Conservation (phyloP, 345 rosid species). For the Atalantia buxifolia region DNA sequence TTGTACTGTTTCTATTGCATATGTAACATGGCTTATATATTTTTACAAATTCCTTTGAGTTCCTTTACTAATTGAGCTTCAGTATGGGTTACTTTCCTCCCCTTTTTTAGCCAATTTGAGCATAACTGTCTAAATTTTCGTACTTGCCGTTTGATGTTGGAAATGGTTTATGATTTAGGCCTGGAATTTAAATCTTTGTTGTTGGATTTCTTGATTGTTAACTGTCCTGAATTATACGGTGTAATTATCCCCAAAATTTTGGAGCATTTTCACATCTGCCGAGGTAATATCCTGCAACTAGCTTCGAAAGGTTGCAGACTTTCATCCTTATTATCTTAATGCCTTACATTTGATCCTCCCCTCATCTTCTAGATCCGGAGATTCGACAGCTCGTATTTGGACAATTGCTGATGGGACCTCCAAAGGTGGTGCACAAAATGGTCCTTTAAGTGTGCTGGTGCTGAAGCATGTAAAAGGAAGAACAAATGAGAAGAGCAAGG, state of each 20-base stretch:
- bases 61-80: background rate
- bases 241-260: background rate
- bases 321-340: background rate
- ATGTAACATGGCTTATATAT: background rate
- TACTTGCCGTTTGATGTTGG: background rate
- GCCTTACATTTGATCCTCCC: constrained; percentile 2
- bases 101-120: too few relatives aligned
- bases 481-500: constrained; percentile 97
- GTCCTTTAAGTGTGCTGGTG: constrained; percentile 57
- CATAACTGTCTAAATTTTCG: background rate
- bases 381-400: constrained; percentile 99
- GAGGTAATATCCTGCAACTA: background rate
- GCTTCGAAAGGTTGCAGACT: background rate
- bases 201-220: background rate
- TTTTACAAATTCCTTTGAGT: background rate
- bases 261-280: background rate
- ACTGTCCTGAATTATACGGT: background rate
- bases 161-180: background rate
- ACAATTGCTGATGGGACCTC: constrained; percentile 60
- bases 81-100: background rate
- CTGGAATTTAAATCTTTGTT: background rate
- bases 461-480: constrained; percentile 94
- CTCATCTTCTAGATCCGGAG: constrained; percentile 70
- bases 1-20: background rate
- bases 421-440: constrained; percentile 45